Percentiles rank a stretch among this genome's conserved stretches.
Conservation (phyloP, 495 filamentous ascomycete genomes). For the Penicillium angulare region DNA sequence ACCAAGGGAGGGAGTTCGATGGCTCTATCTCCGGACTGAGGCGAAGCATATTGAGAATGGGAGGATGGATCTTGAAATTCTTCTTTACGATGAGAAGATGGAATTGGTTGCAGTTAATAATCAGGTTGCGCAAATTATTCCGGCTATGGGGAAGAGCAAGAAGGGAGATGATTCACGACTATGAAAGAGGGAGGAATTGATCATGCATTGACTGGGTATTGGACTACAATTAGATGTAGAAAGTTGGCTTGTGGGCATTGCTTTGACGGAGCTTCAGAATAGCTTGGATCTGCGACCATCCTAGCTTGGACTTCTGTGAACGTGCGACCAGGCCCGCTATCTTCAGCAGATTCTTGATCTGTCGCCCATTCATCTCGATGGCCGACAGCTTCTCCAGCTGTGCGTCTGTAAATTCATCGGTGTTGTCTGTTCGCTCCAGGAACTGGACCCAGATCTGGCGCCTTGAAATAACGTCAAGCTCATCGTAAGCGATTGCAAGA, state of each 20-base stretch:
- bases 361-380: constrained; percentile 29
- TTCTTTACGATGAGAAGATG: background rate
- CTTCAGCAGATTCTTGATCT: constrained; percentile 55
- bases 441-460: constrained; percentile 33
- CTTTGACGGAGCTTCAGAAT: constrained; percentile 15
- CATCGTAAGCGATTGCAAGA: constrained; percentile 43
- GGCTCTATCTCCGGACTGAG: background rate
- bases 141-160: background rate
- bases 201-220: background rate
- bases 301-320: constrained; percentile 14
- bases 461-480: constrained; percentile 33
- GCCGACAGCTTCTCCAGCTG: constrained; percentile 28
- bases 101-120: background rate
- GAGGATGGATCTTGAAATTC: background rate
- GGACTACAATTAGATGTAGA: background rate
- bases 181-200: background rate
- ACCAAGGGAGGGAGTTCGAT: background rate
- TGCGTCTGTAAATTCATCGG: constrained; percentile 20
- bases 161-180: background rate
- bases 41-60: background rate
- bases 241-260: background rate
- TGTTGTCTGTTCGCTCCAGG: constrained; percentile 14
- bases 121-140: background rate
- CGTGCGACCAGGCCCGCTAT: constrained; percentile 32
- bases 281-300: constrained; percentile 15